Conservation (phyloP, 2,329 filamentous ascomycete species). For the Alternaria sp. region DNA sequence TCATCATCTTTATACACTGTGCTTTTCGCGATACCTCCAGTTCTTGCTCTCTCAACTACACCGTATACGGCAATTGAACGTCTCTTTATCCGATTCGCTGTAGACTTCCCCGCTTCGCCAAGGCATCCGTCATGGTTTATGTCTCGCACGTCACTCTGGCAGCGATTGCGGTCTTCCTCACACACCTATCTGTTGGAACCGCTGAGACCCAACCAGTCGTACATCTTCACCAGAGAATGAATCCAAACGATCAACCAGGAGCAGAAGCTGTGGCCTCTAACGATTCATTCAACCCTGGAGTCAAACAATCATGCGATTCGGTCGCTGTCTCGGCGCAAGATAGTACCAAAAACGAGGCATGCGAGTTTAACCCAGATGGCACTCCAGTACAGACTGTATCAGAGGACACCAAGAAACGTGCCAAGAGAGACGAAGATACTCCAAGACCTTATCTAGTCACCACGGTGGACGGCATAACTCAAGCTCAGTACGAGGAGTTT, state of each 20-base stretch:
- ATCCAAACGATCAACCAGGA: background rate
- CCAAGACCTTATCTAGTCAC: background rate
- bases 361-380: background rate
- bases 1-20: background rate
- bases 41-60: background rate
- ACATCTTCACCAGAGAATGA: background rate
- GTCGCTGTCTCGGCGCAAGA: background rate
- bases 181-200: background rate
- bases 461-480: background rate
- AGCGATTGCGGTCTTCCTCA: background rate
- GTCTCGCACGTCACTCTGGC: background rate
- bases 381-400: background rate
- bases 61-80: background rate
- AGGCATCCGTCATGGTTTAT: slow-evolving; percentile 3
- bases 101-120: slow-evolving; percentile 2
- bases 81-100: slow-evolving; percentile 3
- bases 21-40: background rate
- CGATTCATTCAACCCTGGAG: background rate
- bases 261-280: background rate
- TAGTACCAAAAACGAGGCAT: background rate
- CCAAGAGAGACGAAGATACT: background rate
- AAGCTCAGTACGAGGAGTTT: background rate
- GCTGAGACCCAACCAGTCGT: background rate
- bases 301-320: background rate
- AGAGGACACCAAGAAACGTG: background rate